Evolutionary conservation across 2,329 filamentous ascomycete species (phyloP), one percentile per base, ranked within the genome.

Genomic region (Cordyceps javanica): DNA sequence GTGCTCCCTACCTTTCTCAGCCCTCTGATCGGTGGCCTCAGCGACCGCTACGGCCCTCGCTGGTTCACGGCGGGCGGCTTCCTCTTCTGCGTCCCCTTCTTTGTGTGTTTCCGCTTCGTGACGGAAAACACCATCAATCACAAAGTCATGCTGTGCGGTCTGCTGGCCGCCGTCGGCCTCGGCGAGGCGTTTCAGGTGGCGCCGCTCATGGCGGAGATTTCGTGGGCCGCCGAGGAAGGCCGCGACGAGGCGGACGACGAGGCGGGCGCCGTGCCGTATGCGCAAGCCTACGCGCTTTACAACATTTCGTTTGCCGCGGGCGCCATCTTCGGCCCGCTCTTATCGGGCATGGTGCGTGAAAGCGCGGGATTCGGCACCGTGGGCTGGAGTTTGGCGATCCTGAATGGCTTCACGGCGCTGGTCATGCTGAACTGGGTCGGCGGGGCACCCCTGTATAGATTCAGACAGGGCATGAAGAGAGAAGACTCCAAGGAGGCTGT

Each of bases 171-270:
- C 8, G 46, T 72, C 7, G 70, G 70, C 1, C 57, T 71, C 9
- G 65, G 66, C 2, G 60, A 67, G 48, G 60, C 65, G 9, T 68
- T 66, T n/a, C 66, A 70, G n/a, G 66, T 72, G 21, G 67, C 66
- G 2, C 69, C 69, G 3, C 45, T 72, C 54, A 72, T 71, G 65
- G 70, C 70, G 2, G 70, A 72, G 61, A 71, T 72, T 39, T 70
- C 67, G 36, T 72, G 68, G 67, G 61, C 69, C 4, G 62, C 69
- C 9, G 53, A 62, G 16, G 61, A 55, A 14, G 56, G 54, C 10
- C 34, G 36, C 16, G 25, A 42, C 25, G 54, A 38, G 1, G 28
- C 5, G 8, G 51, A 28, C 5, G 52, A 30, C 1, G 52, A 57
- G 6, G 60, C 68, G 49, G 59, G 53, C 11, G 61, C 63, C 16